Evolutionary conservation across 23 red algal genomes (phyloP).

Genomic region (Gracilaria vermiculophylla): DNA sequence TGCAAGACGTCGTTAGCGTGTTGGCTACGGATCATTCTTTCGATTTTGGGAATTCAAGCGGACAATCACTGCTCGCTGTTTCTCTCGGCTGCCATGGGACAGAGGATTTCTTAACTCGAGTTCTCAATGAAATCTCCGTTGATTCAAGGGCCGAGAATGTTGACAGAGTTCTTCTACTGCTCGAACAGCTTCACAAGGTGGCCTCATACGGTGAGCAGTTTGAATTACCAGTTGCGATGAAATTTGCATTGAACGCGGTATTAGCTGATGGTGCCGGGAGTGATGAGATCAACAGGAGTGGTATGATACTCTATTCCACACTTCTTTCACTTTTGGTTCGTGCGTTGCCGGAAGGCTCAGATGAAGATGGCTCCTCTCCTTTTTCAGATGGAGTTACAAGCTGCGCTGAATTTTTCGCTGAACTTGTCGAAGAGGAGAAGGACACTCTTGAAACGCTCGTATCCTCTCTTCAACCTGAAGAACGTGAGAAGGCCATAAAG

Average conservation of each 20-base stretch:
- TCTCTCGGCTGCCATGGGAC: slow-evolving; percentile 36
- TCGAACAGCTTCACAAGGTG: neutral
- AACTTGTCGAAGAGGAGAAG: slow-evolving; percentile 11
- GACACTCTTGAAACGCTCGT: slow-evolving; percentile 25
- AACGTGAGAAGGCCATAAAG: neutral
- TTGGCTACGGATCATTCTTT: neutral
- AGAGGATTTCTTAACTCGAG: neutral
- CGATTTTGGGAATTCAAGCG: neutral
- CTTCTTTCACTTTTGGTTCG: slow-evolving; percentile 3
- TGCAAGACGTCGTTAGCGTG: neutral
- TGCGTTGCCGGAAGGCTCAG: slow-evolving; percentile 2
- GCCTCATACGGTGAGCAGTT: slow-evolving; percentile 5
- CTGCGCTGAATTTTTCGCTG: slow-evolving; percentile 31
- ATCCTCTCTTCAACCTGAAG: slow-evolving; percentile 20
- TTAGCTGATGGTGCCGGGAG: neutral
- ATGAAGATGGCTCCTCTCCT: neutral
- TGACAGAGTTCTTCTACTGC: neutral
- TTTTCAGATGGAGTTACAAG: neutral
- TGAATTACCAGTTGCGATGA: slow-evolving; percentile 26
- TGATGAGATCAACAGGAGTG: slow-evolving; percentile 26
- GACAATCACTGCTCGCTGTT: neutral
- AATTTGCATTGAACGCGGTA: slow-evolving; percentile 20
- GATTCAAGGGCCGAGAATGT: neutral
- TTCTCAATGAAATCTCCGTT: neutral
- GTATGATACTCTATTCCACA: slow-evolving; percentile 44